Evolutionary conservation across 148 eudicot species (phyloP).

Genomic region (Fagopyrum tataricum): DNA sequence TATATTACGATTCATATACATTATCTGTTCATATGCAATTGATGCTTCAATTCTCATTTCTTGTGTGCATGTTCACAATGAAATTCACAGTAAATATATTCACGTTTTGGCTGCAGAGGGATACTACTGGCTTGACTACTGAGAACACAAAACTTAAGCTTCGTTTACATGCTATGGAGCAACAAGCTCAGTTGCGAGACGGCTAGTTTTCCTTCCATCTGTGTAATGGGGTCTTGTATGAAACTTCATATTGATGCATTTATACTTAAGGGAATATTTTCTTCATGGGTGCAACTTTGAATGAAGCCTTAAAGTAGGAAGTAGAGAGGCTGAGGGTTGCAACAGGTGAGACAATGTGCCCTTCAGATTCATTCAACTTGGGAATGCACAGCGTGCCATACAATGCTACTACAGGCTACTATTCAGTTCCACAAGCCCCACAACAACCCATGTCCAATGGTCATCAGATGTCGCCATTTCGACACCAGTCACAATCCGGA

Average conservation of each 20-base stretch:
- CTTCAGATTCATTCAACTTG: slow-evolving; percentile 30
- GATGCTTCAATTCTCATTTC: background rate
- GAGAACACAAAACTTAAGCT: slow-evolving; percentile 29
- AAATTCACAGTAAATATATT: background rate
- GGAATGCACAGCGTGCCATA: slow-evolving; percentile 29
- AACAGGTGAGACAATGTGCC: slow-evolving; percentile 33
- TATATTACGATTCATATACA: background rate
- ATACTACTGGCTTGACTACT: slow-evolving; percentile 21
- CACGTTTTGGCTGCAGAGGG: slow-evolving; percentile 16
- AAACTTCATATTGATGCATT: background rate
- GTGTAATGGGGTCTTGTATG: background rate
- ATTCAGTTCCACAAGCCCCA: slow-evolving; percentile 20
- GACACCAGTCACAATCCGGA: slow-evolving; percentile 16
- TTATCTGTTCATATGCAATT: background rate
- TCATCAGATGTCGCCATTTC: slow-evolving; percentile 32
- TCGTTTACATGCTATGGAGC: slow-evolving; percentile 30
- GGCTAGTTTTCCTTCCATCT: slow-evolving; percentile 22
- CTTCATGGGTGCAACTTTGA: slow-evolving; percentile 29
- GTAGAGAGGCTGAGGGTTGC: slow-evolving; percentile 48
- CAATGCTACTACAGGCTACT: slow-evolving; percentile 27
- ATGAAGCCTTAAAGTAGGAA: slow-evolving; percentile 48
- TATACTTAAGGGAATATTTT: background rate
- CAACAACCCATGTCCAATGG: slow-evolving; percentile 20
- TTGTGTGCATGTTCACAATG: background rate
- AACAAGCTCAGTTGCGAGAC: slow-evolving; percentile 41